Evolutionary conservation across 768 basidiomycete species (phyloP).

Genomic region (Rhizopogon rudus): DNA sequence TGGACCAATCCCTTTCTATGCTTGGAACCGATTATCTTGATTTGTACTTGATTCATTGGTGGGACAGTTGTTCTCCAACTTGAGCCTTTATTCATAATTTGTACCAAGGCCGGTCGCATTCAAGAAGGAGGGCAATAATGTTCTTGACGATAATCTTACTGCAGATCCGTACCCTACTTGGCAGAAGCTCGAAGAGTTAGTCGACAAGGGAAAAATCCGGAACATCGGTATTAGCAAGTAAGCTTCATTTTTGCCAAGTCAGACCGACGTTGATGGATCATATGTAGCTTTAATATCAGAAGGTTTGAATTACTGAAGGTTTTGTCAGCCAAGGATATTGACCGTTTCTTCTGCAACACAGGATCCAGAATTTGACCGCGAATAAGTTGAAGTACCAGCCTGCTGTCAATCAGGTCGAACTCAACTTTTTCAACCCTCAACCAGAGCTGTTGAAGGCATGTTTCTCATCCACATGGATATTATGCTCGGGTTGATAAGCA

Average conservation of each 20-base stretch:
- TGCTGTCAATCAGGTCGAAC: constrained; percentile 76
- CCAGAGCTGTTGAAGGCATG: constrained; percentile 63
- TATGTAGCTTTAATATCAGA: constrained; percentile 54
- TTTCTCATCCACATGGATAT: neutral
- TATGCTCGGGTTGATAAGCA: neutral
- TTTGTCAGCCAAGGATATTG: neutral
- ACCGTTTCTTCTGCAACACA: constrained; percentile 3
- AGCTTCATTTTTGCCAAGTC: constrained; percentile 9
- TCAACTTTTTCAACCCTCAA: constrained; percentile 75
- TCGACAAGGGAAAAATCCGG: constrained; percentile 68
- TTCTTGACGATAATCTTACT: constrained; percentile 52
- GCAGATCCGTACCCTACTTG: constrained; percentile 74
- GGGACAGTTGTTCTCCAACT: constrained; percentile 3
- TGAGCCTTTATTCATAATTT: neutral
- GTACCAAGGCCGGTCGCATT: constrained; percentile 59
- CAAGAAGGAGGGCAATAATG: constrained; percentile 44
- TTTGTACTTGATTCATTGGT: constrained; percentile 81
- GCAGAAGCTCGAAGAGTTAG: constrained; percentile 75
- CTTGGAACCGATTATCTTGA: constrained; percentile 72
- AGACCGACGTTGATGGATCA: neutral
- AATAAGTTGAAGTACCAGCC: constrained; percentile 56
- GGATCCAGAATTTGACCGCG: constrained; percentile 59
- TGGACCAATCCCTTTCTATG: constrained; percentile 60
- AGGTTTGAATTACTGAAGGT: constrained; percentile 19
- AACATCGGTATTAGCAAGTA: constrained; percentile 87